Evolutionary conservation across 2,329 filamentous ascomycete species (phyloP).

Genomic region (Teratosphaeria pseudoeucalypti): DNA sequence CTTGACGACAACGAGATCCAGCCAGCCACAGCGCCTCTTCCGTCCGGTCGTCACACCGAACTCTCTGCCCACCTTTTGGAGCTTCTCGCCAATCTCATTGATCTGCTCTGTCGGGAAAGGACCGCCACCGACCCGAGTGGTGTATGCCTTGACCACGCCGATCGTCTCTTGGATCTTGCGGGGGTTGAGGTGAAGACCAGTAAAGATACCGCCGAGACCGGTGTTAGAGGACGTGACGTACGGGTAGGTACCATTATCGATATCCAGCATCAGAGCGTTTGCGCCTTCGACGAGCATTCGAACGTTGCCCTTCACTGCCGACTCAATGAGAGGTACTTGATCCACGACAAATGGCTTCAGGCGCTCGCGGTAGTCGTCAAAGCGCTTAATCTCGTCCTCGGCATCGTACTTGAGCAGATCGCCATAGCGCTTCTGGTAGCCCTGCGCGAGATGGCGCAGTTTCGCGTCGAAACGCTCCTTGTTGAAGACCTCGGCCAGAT

Average conservation of each 20-base stretch:
- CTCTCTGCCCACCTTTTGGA: constrained; percentile 47
- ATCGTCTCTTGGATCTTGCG: constrained; percentile 51
- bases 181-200: constrained; percentile 51
- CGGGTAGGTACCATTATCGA: constrained; percentile 53
- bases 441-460: constrained; percentile 49
- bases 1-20: constrained; percentile 59
- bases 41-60: constrained; percentile 49
- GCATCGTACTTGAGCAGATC: constrained; percentile 56
- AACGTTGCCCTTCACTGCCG: constrained; percentile 47
- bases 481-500: constrained; percentile 57
- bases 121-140: constrained; percentile 47
- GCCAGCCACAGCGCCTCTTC: constrained; percentile 52
- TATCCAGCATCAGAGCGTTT: constrained; percentile 58
- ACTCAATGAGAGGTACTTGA: constrained; percentile 52
- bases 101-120: constrained; percentile 60
- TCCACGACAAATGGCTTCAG: constrained; percentile 56
- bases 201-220: constrained; percentile 51
- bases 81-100: constrained; percentile 46
- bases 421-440: constrained; percentile 60
- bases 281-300: constrained; percentile 61
- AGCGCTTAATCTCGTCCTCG: constrained; percentile 57
- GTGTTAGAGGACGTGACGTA: constrained; percentile 52
- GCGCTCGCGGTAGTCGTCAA: constrained; percentile 47
- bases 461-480: constrained; percentile 56
- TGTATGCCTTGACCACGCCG: constrained; percentile 59